Base-by-base conservation (phyloP, 306 rosid genomes). In the Ochetophila trinervis region DNA sequence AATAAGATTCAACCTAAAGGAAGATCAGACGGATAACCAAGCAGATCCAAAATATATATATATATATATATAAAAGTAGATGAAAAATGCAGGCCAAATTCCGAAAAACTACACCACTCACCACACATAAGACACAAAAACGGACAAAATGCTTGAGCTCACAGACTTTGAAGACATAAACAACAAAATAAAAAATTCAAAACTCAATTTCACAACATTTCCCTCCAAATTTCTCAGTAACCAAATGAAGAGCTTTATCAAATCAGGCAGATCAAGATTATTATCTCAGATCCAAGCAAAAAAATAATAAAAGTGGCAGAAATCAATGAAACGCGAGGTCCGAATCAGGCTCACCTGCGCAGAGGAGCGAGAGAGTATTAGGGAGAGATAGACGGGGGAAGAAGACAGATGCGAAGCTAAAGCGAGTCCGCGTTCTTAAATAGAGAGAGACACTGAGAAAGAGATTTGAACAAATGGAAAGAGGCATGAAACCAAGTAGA, bases 161-260 rank as follows among this genome's bases (percentile, higher is more conserved):
- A 3, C 17, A 9, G 1, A 14, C 7, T 49, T 49, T 49, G 24
- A 63, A 17, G 7, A 15, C 18, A 52, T 19, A 40, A 10, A 8
- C 0, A 0, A 27, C 21, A 6, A 67, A 36, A 36, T 4, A 35
- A 19, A 62, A 42, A 51, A 55, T 56, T 57, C 30, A 67, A 67
- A 67, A 56, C 72, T 22, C 42, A 8, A 36, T 55, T 20, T 12
- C 6, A 22, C 14, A 18, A 53, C 57, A 22, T 12, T 67, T 67
- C 55, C 72, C 72, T 47, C 72, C 57, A 23, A 23, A 27, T 65
- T 65, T 42, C 56, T 54, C 54, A 20, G 60, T 23, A 54, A 48
- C 1, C 61, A 61, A 66, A 54, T 62, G n/a, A 34, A 11, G 19
- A 21, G 5, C 20, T 17, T 6, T 0, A 50, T 45, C 37, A 0